These are phyloP conservation scores for Termitomyces sp. DNA, from an alignment of 768 basidiomycete genomes.

Conservation along the genomic window DNA sequence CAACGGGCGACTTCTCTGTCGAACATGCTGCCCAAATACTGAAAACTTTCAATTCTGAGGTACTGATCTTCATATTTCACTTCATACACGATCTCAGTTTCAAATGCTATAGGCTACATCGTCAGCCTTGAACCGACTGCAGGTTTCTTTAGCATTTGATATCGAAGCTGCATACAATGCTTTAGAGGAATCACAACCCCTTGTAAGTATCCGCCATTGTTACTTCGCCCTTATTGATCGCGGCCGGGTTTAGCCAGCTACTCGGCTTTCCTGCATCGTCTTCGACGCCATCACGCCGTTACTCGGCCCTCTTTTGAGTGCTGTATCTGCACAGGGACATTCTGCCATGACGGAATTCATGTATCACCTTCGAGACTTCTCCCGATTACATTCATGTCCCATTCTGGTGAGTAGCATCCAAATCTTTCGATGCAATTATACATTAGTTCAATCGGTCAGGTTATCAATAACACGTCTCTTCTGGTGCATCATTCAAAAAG, in stretches of 20 bases:
- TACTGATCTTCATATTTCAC: slow-evolving; percentile 5
- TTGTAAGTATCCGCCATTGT: slow-evolving; percentile 13
- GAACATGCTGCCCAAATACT: slow-evolving; percentile 42
- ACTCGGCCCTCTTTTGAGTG: slow-evolving; percentile 59
- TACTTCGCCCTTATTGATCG: not conserved
- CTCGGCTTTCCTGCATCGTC: slow-evolving; percentile 45
- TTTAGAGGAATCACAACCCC: slow-evolving; percentile 40
- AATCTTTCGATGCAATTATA: slow-evolving; percentile 10
- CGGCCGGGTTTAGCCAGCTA: not conserved
- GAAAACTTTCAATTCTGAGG: slow-evolving; percentile 24
- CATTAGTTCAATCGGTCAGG: slow-evolving; percentile 32
- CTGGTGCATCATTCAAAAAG: slow-evolving; percentile 14
- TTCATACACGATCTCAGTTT: slow-evolving; percentile 4
- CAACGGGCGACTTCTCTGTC: slow-evolving; percentile 61
- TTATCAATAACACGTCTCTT: slow-evolving; percentile 56
- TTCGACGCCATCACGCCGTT: slow-evolving; percentile 67
- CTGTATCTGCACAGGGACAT: slow-evolving; percentile 71
- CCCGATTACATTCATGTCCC: slow-evolving; percentile 40
- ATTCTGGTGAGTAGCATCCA: slow-evolving; percentile 48
- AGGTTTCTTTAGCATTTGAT: slow-evolving; percentile 57
- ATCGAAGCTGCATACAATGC: slow-evolving; percentile 50
- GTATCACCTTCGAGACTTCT: slow-evolving; percentile 53
- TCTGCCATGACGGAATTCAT: slow-evolving; percentile 72
- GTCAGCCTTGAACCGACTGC: slow-evolving; percentile 50
- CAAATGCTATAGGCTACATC: slow-evolving; percentile 20